Evolutionary conservation across 2,329 filamentous ascomycete genomes (phyloP).

Genomic region (Colletotrichum costaricense): DNA sequence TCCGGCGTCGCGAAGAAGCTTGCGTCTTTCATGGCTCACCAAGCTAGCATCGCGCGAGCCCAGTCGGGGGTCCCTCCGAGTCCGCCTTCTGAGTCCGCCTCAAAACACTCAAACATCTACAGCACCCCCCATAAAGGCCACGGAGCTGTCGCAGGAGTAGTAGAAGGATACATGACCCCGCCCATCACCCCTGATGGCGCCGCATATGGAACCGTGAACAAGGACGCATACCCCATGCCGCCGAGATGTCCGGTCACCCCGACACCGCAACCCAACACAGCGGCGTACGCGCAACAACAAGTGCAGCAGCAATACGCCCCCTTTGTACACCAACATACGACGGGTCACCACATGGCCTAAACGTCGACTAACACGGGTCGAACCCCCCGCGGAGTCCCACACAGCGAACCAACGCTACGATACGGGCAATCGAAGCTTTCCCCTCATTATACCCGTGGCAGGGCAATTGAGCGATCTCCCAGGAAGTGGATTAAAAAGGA

Average conservation of each 20-base stretch:
- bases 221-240: slow-evolving; percentile 60
- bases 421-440: slow-evolving; percentile 24
- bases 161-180: slow-evolving; percentile 84
- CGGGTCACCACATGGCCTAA: slow-evolving; percentile 43
- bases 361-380: slow-evolving; percentile 8
- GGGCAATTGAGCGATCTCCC: slow-evolving; percentile 16
- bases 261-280: slow-evolving; percentile 61
- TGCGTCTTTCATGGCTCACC: slow-evolving; percentile 68
- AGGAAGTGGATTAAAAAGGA: slow-evolving; percentile 34
- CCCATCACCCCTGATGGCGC: slow-evolving; percentile 85
- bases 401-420: slow-evolving; percentile 28
- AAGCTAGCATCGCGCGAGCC: slow-evolving; percentile 66
- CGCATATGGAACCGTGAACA: slow-evolving; percentile 60
- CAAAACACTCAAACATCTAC: slow-evolving; percentile 71
- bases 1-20: slow-evolving; percentile 67
- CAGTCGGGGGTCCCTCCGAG: slow-evolving; percentile 65
- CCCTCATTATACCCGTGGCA: slow-evolving; percentile 26
- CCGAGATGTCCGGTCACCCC: slow-evolving; percentile 73
- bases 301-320: slow-evolving; percentile 56
- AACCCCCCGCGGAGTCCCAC: slow-evolving; percentile 16
- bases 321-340: slow-evolving; percentile 55
- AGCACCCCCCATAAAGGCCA: slow-evolving; percentile 84
- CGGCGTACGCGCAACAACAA: slow-evolving; percentile 49
- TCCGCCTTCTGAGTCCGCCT: slow-evolving; percentile 64
- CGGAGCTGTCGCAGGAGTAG: slow-evolving; percentile 68